Evolutionary conservation across 495 filamentous ascomycete genomes (phyloP).

Genomic region (Neurospora africana): DNA sequence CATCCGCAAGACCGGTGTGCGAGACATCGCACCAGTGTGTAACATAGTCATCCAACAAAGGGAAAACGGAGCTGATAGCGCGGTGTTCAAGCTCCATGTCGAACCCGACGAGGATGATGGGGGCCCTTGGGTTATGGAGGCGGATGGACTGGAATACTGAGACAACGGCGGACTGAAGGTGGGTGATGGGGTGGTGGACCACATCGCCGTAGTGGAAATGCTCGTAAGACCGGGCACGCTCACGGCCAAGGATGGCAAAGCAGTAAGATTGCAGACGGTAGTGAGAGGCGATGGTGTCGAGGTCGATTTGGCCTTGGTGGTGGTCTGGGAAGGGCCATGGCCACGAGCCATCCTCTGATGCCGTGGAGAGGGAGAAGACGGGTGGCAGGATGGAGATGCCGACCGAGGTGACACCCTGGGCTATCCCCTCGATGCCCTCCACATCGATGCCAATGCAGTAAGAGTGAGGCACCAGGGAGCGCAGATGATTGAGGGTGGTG

Average conservation of each 20-base stretch:
- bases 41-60: neutral
- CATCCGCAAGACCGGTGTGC: neutral
- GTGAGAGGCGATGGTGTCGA: neutral
- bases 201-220: neutral
- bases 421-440: neutral
- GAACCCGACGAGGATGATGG: neutral
- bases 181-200: neutral
- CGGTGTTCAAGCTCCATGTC: neutral
- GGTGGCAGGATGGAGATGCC: neutral
- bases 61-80: neutral
- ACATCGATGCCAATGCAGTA: neutral
- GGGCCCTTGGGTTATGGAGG: neutral
- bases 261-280: neutral
- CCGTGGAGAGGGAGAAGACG: neutral
- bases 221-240: neutral
- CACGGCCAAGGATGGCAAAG: neutral
- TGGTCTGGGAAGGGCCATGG: neutral
- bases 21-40: neutral
- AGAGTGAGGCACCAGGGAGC: neutral
- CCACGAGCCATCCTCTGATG: neutral
- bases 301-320: neutral
- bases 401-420: neutral
- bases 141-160: neutral
- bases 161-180: neutral
- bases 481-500: neutral